Base-by-base conservation (phyloP, 2,329 filamentous ascomycete species). In the Colletotrichum sp. region DNA sequence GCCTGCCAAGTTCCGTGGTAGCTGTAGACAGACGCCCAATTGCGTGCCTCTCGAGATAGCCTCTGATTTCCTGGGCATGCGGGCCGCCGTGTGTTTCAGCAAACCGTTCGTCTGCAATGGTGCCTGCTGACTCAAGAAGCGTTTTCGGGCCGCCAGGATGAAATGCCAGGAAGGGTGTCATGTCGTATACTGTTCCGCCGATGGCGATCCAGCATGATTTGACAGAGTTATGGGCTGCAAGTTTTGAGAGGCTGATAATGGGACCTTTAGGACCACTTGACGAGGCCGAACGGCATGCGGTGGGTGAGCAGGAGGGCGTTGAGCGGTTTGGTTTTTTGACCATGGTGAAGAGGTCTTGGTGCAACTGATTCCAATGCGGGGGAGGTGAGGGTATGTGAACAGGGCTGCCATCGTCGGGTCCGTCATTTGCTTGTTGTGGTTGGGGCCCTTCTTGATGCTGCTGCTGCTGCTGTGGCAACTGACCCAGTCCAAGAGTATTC, bases 131-230 rank as follows among this genome's bases (percentile, higher is more conserved):
- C 70, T 76, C 73, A 9, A 76, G 73, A 6, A 76, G 57, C 3
- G 73, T 76, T 28, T 76, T 76, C 13, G 73, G 70, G 2, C 95
- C 97, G 24, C 97, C 97, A 0, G 97, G 97, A 83, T 99, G 97
- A 82, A 95, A 99, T 2, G 94, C 92, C 39, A 96, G 83, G 82
- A 99, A 99, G 0, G 96, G 95, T 1, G 93, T 94, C 75, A 99
- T 93, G 81, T 99, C 99, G 86, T 99, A 99, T 30, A 99, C 96
- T 80, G 94, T 95, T 3, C 96, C 96, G 77, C 95, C 94, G 76
- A 98, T 93, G 3, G 92, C 95, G 73, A 94, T 98, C 97, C 97
- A 99, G 32, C 73, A 73, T n/a, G 73, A 76, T 21, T 16, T 24
- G 7, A 73, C 44, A 21, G 73, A 76, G 26, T 76, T 76, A 57